Conservation (phyloP, 805 yeast species). For the Suhomyces sp. region DNA sequence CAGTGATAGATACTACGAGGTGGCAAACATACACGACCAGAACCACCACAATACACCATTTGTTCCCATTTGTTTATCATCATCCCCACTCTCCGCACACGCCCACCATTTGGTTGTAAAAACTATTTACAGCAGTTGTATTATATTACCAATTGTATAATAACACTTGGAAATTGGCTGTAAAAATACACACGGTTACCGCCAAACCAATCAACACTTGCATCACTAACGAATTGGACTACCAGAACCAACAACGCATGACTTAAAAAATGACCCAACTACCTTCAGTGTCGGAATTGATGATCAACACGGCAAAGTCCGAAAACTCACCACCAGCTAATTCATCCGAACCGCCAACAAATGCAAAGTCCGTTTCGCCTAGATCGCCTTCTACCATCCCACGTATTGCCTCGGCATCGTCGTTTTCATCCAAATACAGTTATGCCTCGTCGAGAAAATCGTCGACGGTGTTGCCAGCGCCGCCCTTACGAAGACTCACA, state of each 20-base stretch:
- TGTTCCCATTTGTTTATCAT: background rate
- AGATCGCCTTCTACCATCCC: slow-evolving; percentile 11
- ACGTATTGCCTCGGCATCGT: slow-evolving; percentile 11
- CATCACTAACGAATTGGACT: background rate
- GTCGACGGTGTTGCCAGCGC: slow-evolving; percentile 6
- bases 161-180: background rate
- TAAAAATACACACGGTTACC: background rate
- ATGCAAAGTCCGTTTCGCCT: background rate
- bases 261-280: slow-evolving; percentile 16
- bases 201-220: background rate
- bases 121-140: background rate
- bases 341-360: background rate
- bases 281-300: slow-evolving; percentile 26
- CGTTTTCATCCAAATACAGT: background rate
- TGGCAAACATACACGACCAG: background rate
- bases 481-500: slow-evolving; percentile 15
- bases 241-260: background rate
- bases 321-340: slow-evolving; percentile 1
- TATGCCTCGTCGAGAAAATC: slow-evolving; percentile 4
- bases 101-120: background rate
- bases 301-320: slow-evolving; percentile 15
- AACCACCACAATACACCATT: background rate
- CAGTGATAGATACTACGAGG: background rate
- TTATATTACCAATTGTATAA: background rate
- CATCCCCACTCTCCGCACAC: background rate